A percentile compares a stretch with the other conserved stretches of the same genome.
phyloP scores from a whole-genome alignment of 805 yeast species.

The Hanseniaspora hatyaiensis region DNA sequence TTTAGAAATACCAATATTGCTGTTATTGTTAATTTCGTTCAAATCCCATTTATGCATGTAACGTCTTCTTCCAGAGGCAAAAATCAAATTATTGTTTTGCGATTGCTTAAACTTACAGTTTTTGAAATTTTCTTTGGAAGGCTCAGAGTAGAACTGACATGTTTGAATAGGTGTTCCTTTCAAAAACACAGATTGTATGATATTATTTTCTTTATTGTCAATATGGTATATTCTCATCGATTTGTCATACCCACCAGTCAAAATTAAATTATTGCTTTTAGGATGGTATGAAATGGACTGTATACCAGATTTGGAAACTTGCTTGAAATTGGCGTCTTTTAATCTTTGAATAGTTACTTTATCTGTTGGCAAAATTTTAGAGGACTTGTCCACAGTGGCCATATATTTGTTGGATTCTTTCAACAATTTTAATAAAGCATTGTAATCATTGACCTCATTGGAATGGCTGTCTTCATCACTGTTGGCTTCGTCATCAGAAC shows the following conservation, averaged over 20 bases:
- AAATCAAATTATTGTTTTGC: constrained; percentile 36
- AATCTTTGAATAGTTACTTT: constrained; percentile 67
- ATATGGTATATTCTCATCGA: constrained; percentile 78
- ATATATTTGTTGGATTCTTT: constrained; percentile 33
- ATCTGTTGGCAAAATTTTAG: constrained; percentile 53
- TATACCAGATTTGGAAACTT: constrained; percentile 64
- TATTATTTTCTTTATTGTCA: constrained; percentile 71
- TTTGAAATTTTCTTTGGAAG: constrained; percentile 13
- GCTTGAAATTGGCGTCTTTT: constrained; percentile 71
- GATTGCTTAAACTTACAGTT: constrained; percentile 42
- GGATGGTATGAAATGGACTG: constrained; percentile 81
- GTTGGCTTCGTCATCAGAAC: constrained; percentile 23
- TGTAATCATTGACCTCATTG: constrained; percentile 32
- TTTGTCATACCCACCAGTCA: constrained; percentile 88
- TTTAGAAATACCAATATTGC: constrained; percentile 52
- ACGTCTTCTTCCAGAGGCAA: constrained; percentile 83
- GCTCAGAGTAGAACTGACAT: constrained; percentile 35
- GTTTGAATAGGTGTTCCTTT: constrained; percentile 70
- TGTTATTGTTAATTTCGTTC: constrained; percentile 37
- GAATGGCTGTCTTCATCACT: constrained; percentile 27
- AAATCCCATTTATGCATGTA: constrained; percentile 90
- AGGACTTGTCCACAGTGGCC: constrained; percentile 21
- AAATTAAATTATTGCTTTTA: constrained; percentile 55
- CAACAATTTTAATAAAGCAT: constrained; percentile 32
- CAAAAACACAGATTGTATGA: constrained; percentile 73